These are phyloP conservation scores for Discostella stelligeroides DNA, from an alignment of 108 stramenopile genomes.

Conservation along the genomic window DNA sequence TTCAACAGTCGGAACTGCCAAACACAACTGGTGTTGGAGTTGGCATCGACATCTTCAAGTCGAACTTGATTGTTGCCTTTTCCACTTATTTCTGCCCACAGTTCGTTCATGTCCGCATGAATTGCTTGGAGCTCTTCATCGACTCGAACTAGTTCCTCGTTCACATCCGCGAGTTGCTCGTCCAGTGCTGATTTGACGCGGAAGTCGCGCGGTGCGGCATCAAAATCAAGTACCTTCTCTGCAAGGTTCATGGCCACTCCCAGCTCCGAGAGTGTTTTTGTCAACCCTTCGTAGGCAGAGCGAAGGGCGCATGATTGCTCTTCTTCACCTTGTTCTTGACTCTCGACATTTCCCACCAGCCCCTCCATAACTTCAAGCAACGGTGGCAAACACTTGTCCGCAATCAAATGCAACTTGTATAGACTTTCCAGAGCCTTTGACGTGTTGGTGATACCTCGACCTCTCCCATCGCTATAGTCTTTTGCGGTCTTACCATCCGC, in stretches of 20 bases:
- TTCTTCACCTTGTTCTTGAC: conserved; percentile 11
- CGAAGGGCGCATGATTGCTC: conserved; percentile 22
- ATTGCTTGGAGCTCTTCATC: conserved; percentile 70
- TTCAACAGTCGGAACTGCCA: conserved; percentile 85
- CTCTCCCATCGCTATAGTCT: conserved; percentile 15
- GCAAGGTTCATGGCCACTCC: conserved; percentile 51
- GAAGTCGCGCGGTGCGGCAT: conserved; percentile 87
- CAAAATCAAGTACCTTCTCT: conserved; percentile 79
- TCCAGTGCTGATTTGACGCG: conserved; percentile 68
- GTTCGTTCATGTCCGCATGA: conserved; percentile 66
- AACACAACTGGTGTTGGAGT: conserved; percentile 48
- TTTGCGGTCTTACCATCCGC: conserved; percentile 27
- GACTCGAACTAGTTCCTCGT: conserved; percentile 66
- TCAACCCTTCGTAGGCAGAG: conserved; percentile 21
- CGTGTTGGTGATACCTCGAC: conserved; percentile 40
- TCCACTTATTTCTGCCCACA: conserved; percentile 58
- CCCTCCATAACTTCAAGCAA: conserved; percentile 56
- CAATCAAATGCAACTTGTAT: conserved; percentile 77
- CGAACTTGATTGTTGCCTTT: conserved; percentile 61
- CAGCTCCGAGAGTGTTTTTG: conserved; percentile 43
- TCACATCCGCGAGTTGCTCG: conserved; percentile 70
- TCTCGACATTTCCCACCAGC: conserved; percentile 15
- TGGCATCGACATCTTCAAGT: conserved; percentile 59
- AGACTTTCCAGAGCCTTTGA: conserved; percentile 71
- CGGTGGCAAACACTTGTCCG: conserved; percentile 60